Conservation (phyloP, 1,284 basidiomycete species). For the Xanthoconium separans region DNA sequence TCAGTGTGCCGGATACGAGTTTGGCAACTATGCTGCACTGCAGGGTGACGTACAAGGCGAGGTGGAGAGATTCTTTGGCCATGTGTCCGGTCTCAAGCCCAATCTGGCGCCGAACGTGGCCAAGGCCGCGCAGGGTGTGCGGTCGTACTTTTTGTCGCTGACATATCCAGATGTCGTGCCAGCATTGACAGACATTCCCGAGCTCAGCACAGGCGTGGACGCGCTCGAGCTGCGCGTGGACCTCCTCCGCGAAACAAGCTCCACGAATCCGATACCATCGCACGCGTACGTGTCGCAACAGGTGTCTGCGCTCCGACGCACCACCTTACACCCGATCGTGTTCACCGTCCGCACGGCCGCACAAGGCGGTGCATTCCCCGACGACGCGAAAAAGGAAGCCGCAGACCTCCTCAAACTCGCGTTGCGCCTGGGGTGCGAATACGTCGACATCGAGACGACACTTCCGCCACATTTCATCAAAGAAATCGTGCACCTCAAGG, state of each 20-base stretch:
- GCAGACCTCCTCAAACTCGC: constrained; percentile 80
- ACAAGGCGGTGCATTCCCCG: constrained; percentile 93
- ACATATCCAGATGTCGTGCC: constrained; percentile 88
- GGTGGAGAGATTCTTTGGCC: constrained; percentile 82
- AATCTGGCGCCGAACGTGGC: constrained; percentile 64
- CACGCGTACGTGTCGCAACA: constrained; percentile 79
- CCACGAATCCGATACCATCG: constrained; percentile 61
- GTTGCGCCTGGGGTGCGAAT: constrained; percentile 86
- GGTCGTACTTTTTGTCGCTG: constrained; percentile 90
- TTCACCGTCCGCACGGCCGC: constrained; percentile 88
- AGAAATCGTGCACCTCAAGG: constrained; percentile 59
- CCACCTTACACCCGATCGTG: constrained; percentile 83
- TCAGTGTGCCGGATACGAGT: constrained; percentile 85
- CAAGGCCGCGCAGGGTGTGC: constrained; percentile 42
- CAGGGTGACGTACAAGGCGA: constrained; percentile 32
- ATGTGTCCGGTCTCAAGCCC: constrained; percentile 74
- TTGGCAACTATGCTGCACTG: constrained; percentile 71
- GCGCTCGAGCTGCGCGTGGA: constrained; percentile 95
- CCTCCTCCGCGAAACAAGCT: constrained; percentile 61
- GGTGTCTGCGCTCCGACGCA: constrained; percentile 76
- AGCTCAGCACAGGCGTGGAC: constrained; percentile 83
- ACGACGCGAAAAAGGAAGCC: constrained; percentile 71
- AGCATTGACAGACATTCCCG: constrained; percentile 68
- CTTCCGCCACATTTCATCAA: constrained; percentile 67
- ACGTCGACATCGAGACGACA: constrained; percentile 88